Evolutionary conservation across 805 yeast species (phyloP).

Genomic region (Lachancea kluyveri): DNA sequence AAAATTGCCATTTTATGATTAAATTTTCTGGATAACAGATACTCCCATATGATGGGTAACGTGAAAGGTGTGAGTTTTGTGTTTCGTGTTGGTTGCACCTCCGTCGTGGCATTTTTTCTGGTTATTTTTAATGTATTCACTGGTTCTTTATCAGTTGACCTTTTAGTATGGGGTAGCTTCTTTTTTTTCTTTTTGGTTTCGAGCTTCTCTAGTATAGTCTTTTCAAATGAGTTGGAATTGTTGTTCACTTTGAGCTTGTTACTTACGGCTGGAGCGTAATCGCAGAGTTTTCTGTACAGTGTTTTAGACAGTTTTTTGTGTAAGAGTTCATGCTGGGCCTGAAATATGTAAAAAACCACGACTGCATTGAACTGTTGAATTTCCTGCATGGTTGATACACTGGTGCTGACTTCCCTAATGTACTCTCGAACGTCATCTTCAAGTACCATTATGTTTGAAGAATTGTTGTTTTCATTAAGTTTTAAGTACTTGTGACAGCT

Average conservation of each 20-base stretch:
- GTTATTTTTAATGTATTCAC: no score
- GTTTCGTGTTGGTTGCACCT: no score
- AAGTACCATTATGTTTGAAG: not conserved
- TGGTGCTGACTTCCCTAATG: not conserved
- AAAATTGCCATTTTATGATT: no score
- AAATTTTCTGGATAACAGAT: no score
- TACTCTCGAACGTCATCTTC: not conserved
- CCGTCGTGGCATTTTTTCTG: no score
- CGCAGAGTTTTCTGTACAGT: slow-evolving; percentile 14
- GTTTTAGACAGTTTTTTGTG: slow-evolving; percentile 7
- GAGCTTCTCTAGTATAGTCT: no score
- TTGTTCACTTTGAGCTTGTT: not conserved
- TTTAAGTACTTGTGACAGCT: slow-evolving; percentile 1
- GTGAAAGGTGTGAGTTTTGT: no score
- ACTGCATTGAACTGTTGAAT: slow-evolving; percentile 4
- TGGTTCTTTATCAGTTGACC: no score
- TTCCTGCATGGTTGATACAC: not conserved
- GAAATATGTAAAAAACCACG: slow-evolving; percentile 13
- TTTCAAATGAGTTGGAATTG: not conserved
- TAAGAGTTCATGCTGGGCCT: slow-evolving; percentile 11
- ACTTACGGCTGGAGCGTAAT: slow-evolving; percentile 9
- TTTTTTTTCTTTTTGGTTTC: no score
- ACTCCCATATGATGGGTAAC: no score
- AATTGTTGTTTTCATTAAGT: not conserved
- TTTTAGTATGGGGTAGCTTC: no score